Base-by-base conservation (phyloP, 1,284 basidiomycete species). In the Ceratobasidium sp. region DNA sequence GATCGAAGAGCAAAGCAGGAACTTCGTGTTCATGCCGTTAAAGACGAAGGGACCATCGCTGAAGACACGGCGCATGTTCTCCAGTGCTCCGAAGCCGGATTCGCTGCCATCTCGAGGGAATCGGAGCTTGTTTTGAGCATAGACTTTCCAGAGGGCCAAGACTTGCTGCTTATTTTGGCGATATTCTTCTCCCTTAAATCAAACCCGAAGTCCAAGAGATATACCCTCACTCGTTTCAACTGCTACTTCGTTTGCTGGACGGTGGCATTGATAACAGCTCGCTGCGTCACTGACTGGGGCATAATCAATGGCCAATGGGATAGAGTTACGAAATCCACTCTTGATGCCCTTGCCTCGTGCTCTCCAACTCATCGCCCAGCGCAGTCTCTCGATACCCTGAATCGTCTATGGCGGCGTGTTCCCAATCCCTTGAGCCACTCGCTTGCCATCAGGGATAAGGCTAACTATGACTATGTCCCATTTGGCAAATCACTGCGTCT, bases 221-320 rank as follows among this genome's bases (percentile, higher is more conserved):
- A 71, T 24, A 34, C 39, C 13, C 46, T 71, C 5, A 46, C 56
- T 14, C 54, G 31, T 1, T 71, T 34, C 68, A 71, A 71, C 46
- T 71, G 68, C 43, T 71, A 71, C 68, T 71, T 71, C 56, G 58
- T 71, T 22, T 48, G 39, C 14, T 71, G 68, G 68, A 61, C 41
- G 8, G n/a, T 71, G 13, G 22, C 58, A 6, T 22, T 43, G 1
- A 31, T 46, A 1, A 43, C 43, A 2, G 68, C 68, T 11, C 68
- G 68, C 14, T 43, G 56, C 27, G 29, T 14, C 29, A 24, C 24
- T 24, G 31, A 49, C 1, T 71, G 68, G 68, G 2, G 56, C 56
- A 22, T 8, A 27, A 27, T 61, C 56, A 11, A 16, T 11, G 41
- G 58, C 13, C 22, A 16, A 7, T 71, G 68, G 68, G 14, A 34